These are phyloP conservation scores for Claviceps quebecensis DNA, from an alignment of 2,329 filamentous ascomycete species.

Conservation along the genomic window DNA sequence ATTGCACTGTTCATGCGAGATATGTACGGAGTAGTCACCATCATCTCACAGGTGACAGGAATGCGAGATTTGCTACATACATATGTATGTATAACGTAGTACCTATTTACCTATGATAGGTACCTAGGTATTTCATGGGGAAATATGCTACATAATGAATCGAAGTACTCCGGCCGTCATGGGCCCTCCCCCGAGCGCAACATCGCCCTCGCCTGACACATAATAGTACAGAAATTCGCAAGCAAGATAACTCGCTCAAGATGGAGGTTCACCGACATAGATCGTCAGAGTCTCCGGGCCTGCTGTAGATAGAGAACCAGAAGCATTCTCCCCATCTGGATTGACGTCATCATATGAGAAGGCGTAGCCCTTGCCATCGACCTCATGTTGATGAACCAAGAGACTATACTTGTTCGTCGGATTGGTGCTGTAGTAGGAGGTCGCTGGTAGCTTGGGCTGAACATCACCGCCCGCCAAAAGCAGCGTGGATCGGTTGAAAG, in stretches of 20 bases:
- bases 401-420: conserved; percentile 43
- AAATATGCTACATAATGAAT: background rate
- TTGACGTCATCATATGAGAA: conserved; percentile 59
- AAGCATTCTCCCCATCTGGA: conserved; percentile 39
- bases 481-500: conserved; percentile 33
- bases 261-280: conserved; percentile 13
- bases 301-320: conserved; percentile 18
- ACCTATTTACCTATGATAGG: too few species aligned
- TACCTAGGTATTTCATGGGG: too few species aligned
- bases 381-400: conserved; percentile 45
- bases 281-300: conserved; percentile 15
- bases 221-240: background rate
- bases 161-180: background rate
- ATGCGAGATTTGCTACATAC: too few species aligned
- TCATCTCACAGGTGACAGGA: too few species aligned
- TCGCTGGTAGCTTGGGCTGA: conserved; percentile 25
- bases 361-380: conserved; percentile 47
- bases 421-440: conserved; percentile 29
- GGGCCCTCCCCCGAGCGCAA: background rate
- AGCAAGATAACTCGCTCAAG: background rate
- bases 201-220: background rate
- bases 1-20: too few species aligned
- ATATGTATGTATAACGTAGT: too few species aligned
- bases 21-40: too few species aligned
- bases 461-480: conserved; percentile 30